Percentiles rank a stretch among this genome's conserved stretches.
phyloP scores from a whole-genome alignment of 208 protist species.

The Trypanosoma platydactyli region DNA sequence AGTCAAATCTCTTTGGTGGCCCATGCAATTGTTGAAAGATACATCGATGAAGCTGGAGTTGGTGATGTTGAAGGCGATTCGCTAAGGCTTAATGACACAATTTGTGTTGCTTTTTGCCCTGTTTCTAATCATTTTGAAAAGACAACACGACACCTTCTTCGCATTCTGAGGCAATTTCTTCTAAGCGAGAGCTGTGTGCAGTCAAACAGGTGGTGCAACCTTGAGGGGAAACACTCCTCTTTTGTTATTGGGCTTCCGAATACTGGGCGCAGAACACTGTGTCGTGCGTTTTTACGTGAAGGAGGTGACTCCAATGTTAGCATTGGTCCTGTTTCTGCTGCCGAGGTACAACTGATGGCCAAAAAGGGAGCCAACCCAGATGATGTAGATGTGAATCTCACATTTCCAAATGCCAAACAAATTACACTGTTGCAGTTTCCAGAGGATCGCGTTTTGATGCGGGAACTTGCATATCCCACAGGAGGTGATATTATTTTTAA shows the following conservation, averaged over 20 bases:
- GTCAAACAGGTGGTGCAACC: slow-evolving; percentile 58
- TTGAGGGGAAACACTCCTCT: slow-evolving; percentile 71
- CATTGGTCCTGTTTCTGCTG: slow-evolving; percentile 67
- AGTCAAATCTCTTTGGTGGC: slow-evolving; percentile 76
- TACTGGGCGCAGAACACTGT: slow-evolving; percentile 68
- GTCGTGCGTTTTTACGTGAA: slow-evolving; percentile 48
- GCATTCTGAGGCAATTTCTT: slow-evolving; percentile 69
- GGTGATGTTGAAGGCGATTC: slow-evolving; percentile 19
- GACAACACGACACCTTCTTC: slow-evolving; percentile 51
- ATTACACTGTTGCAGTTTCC: slow-evolving; percentile 79
- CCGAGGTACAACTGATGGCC: slow-evolving; percentile 74
- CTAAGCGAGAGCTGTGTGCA: slow-evolving; percentile 47
- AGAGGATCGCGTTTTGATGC: slow-evolving; percentile 54
- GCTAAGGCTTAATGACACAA: slow-evolving; percentile 21
- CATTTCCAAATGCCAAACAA: slow-evolving; percentile 76
- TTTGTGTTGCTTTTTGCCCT: slow-evolving; percentile 49
- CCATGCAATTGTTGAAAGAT: slow-evolving; percentile 53
- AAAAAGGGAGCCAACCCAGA: slow-evolving; percentile 34
- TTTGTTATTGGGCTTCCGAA: slow-evolving; percentile 86
- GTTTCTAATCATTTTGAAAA: slow-evolving; percentile 71
- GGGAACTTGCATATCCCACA: slow-evolving; percentile 47
- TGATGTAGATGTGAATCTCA: slow-evolving; percentile 57
- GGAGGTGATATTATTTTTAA: slow-evolving; percentile 79
- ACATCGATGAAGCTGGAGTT: slow-evolving; percentile 27
- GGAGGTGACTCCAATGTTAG: slow-evolving; percentile 56